Evolutionary conservation across 148 eudicot genomes (phyloP), one percentile per base, ranked within the genome.

Genomic region (Nyssa sinensis): DNA sequence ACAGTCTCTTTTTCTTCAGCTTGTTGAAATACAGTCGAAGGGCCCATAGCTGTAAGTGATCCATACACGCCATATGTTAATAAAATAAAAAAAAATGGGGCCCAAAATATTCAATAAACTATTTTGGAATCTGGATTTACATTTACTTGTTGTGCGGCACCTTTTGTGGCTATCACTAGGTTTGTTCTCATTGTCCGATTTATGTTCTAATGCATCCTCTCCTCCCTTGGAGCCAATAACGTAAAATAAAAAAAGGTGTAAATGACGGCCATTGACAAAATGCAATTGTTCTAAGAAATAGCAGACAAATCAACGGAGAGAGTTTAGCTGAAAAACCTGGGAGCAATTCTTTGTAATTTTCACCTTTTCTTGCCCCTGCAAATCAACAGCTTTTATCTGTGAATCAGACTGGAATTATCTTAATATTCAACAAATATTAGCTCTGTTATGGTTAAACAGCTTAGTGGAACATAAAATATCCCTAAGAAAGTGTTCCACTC

Each of bases 1-100:
- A 81, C 83, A 31, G 68, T 70, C 67, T 89, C 96, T 57, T 82
- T 82, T 35, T 71, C 86, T 30, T 58, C 76, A 72, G 64, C 75
- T 41, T 78, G 83, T 27, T 82, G 73, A 68, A 77, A 69, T 70
- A 60, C 30, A 7, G 67, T 64, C 53, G 81, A 73, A 64, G 77
- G 64, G 47, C 81, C 86, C 73, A 86, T 69, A 65, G 89, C 89
- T 86, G 83, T 77, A 76, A 69, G 64, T n/a, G n/a, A n/a, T n/a
- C n/a, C 47, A 30, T 39, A 61, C 16, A 68, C 39, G n/a, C 37
- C 0, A 37, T 9, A 60, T 33, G 41, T 4, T 64, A 17, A 17
- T 29, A 64, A 37, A 27, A 30, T 5, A 58, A 16, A 55, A 19
- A 27, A 16, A 62, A 44, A 8, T 34, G 39, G 12, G 1, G 39